A percentile compares a stretch with the other conserved stretches of the same genome.
phyloP scores from a whole-genome alignment of 176 grass and related monocot genomes.

The Poa pratensis region DNA sequence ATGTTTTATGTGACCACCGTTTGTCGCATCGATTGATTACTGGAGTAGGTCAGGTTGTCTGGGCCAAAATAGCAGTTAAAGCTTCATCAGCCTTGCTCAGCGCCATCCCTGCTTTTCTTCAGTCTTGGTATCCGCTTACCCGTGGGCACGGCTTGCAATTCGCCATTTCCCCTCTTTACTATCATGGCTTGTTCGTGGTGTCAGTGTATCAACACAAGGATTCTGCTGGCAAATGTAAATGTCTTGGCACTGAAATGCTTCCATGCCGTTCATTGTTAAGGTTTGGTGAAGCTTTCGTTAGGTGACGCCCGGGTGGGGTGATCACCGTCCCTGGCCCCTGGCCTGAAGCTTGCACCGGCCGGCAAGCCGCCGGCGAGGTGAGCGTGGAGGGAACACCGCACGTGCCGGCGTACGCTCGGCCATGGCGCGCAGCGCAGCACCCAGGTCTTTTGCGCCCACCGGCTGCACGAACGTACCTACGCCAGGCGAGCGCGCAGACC shows the following conservation, averaged over 20 bases:
- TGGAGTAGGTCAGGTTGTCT: background rate
- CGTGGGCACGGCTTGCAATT: background rate
- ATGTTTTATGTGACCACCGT: constrained; percentile 9
- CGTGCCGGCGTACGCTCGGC: background rate
- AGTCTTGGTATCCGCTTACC: no score
- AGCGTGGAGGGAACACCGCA: constrained; percentile 20
- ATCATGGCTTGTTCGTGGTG: background rate
- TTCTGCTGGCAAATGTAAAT: background rate
- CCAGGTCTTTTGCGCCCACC: background rate
- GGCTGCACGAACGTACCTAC: no score
- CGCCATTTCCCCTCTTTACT: background rate
- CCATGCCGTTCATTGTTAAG: background rate
- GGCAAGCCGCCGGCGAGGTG: constrained; percentile 20
- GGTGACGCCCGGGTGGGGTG: background rate
- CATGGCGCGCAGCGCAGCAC: background rate
- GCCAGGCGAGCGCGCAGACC: no score
- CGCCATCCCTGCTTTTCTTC: constrained; percentile 11
- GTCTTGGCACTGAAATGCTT: no score
- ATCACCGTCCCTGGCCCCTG: no score
- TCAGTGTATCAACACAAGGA: background rate
- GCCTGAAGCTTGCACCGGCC: background rate
- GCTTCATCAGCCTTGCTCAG: background rate
- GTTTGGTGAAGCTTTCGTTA: background rate
- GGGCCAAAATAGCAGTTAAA: constrained; percentile 10
- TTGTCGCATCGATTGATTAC: background rate